phyloP scores from a whole-genome alignment of 2,329 filamentous ascomycete species.

The Zelopaecilomyces penicillatus region DNA sequence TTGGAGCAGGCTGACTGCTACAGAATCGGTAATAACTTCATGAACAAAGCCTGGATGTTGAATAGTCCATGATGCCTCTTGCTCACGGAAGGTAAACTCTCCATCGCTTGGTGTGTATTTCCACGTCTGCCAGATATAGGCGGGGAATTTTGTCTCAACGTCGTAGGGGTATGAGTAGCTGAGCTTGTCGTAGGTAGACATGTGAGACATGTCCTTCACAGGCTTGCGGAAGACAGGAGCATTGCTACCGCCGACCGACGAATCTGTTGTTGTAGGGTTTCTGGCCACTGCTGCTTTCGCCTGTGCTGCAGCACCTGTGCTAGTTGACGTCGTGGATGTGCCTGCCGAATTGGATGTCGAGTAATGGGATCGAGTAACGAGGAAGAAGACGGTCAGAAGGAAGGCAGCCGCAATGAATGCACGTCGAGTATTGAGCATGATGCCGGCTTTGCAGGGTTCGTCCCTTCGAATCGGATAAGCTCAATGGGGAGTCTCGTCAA shows the following conservation, averaged over 20 bases:
- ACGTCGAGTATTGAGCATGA: conserved; percentile 73
- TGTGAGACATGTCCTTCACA: conserved; percentile 60
- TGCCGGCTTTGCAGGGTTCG: conserved; percentile 1
- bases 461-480: too few relatives aligned
- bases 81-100: conserved; percentile 70
- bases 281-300: conserved; percentile 11
- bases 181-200: conserved; percentile 71
- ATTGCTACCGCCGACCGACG: conserved; percentile 4
- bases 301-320: conserved; percentile 15
- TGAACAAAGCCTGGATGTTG: conserved; percentile 87
- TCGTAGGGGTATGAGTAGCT: conserved; percentile 94
- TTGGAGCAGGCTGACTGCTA: conserved; percentile 70
- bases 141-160: conserved; percentile 78
- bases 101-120: conserved; percentile 72
- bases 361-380: conserved; percentile 54
- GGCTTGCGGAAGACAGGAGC: conserved; percentile 44
- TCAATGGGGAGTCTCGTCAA: too few relatives aligned
- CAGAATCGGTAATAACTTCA: conserved; percentile 90
- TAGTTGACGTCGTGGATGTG: conserved; percentile 1
- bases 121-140: conserved; percentile 99
- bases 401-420: conserved; percentile 63
- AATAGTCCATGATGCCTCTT: conserved; percentile 84
- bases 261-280: background rate
- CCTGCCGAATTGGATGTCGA: conserved; percentile 4
- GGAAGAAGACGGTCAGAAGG: conserved; percentile 58